phyloP scores from a whole-genome alignment of 208 protist genomes.

The Wallacemonas sp. region DNA sequence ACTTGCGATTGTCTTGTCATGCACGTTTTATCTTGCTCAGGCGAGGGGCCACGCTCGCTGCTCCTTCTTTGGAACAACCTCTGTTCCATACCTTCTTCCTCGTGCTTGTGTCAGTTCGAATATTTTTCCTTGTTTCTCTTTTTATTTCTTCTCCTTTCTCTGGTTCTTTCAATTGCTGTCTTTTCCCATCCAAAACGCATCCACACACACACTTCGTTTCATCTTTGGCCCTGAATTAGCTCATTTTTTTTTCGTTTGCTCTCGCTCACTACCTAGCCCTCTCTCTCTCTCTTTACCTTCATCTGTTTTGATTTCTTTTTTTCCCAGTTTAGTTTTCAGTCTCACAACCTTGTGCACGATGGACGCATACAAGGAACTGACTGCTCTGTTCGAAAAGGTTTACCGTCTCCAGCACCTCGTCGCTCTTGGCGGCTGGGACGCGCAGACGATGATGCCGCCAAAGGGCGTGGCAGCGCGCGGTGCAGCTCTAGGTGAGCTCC shows the following conservation, averaged over 20 bases:
- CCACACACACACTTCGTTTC: neutral
- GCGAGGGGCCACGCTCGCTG: no score
- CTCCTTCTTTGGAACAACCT: no score
- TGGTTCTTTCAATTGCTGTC: neutral
- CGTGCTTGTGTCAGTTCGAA: no score
- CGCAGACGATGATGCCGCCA: constrained; percentile 40
- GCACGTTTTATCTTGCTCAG: no score
- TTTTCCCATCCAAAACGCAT: neutral
- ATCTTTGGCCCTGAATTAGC: neutral
- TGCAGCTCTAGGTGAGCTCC: constrained; percentile 30
- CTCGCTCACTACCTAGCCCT: constrained; percentile 3
- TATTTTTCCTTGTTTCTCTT: neutral
- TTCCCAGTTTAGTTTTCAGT: neutral
- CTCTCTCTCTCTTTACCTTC: neutral
- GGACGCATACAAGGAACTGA: constrained; percentile 46
- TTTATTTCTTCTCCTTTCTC: neutral
- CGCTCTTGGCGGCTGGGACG: constrained; percentile 41
- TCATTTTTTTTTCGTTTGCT: neutral
- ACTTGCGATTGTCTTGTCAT: no score
- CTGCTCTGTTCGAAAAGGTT: constrained; percentile 37
- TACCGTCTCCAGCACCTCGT: constrained; percentile 34
- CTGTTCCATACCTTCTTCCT: no score
- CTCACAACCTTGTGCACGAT: constrained; percentile 17
- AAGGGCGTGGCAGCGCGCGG: constrained; percentile 31
- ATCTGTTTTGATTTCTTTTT: constrained; percentile 5